Evolutionary conservation across 169 alveolate species (phyloP).

Genomic region (Plasmodium cynomolgi): DNA sequence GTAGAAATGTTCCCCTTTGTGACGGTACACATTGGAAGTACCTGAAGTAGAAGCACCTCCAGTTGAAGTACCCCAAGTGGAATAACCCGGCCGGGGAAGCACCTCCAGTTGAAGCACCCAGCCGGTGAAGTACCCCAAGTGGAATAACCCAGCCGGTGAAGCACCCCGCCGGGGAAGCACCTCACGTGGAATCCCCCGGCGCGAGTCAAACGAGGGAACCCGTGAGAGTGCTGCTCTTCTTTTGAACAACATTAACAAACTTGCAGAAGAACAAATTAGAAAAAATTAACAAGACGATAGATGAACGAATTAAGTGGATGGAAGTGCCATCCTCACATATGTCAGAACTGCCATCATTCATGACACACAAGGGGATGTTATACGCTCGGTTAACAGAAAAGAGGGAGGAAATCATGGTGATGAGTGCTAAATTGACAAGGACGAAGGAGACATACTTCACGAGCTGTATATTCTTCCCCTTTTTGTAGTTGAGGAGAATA

Average conservation of each 20-base stretch:
- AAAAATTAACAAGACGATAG: conserved; percentile 43
- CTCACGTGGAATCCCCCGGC: neutral
- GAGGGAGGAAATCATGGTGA: conserved; percentile 42
- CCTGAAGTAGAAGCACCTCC: too few species aligned
- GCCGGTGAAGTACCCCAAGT: neutral
- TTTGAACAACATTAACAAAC: conserved; percentile 20
- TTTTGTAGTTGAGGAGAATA: conserved; percentile 10
- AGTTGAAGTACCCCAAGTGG: neutral
- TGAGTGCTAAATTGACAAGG: conserved; percentile 38
- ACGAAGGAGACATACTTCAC: conserved; percentile 41
- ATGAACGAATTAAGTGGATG: conserved; percentile 24
- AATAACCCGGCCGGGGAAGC: too few species aligned
- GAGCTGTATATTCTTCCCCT: neutral
- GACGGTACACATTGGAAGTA: too few species aligned
- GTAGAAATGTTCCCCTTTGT: neutral
- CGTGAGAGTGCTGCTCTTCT: neutral
- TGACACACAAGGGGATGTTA: conserved; percentile 71
- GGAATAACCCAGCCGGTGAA: neutral
- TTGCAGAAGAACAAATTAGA: conserved; percentile 56
- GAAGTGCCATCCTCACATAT: conserved; percentile 60
- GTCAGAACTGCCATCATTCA: conserved; percentile 73
- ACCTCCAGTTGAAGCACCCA: neutral
- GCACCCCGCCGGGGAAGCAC: neutral
- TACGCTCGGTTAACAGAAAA: conserved; percentile 46
- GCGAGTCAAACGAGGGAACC: conserved; percentile 12